These are phyloP conservation scores for Lycium ferocissimum DNA, from an alignment of 257 asterid genomes.

Conservation along the genomic window DNA sequence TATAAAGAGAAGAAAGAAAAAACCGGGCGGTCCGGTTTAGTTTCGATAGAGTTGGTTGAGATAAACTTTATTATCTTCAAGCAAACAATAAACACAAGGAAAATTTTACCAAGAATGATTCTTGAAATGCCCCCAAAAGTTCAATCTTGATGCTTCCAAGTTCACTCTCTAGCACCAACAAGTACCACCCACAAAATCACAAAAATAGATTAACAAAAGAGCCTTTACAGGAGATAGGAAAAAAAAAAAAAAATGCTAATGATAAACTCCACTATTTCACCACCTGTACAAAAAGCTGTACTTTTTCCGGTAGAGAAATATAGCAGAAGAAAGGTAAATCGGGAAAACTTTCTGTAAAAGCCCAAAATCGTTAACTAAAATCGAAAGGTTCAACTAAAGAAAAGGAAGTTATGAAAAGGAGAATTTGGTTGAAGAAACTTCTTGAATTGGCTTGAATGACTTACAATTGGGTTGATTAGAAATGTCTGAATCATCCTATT, in stretches of 20 bases:
- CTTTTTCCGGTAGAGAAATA: no score
- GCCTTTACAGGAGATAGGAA: conserved; percentile 27
- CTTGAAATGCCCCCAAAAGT: conserved; percentile 29
- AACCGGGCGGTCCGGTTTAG: conserved; percentile 29
- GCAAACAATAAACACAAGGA: conserved; percentile 3
- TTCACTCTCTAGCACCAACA: conserved; percentile 30
- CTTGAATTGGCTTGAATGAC: no score
- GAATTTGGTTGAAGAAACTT: no score
- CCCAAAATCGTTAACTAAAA: no score
- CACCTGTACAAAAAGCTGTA: conserved; percentile 46
- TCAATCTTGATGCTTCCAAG: conserved; percentile 56
- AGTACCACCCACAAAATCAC: not conserved
- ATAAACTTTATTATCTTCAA: conserved; percentile 57
- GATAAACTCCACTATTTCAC: conserved; percentile 63
- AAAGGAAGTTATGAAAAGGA: no score
- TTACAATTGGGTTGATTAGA: no score
- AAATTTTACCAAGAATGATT: conserved; percentile 35
- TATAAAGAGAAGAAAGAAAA: not conserved
- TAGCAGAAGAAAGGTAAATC: no score
- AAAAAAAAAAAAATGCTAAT: conserved; percentile 46
- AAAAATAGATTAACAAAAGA: conserved; percentile 1
- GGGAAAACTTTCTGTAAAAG: no score
- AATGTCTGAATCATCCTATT: no score
- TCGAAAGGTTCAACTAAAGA: no score
- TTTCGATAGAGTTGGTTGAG: conserved; percentile 24